These are phyloP conservation scores for Sanghuangporus weigelae DNA, from an alignment of 1,284 basidiomycete species.

Conservation along the genomic window DNA sequence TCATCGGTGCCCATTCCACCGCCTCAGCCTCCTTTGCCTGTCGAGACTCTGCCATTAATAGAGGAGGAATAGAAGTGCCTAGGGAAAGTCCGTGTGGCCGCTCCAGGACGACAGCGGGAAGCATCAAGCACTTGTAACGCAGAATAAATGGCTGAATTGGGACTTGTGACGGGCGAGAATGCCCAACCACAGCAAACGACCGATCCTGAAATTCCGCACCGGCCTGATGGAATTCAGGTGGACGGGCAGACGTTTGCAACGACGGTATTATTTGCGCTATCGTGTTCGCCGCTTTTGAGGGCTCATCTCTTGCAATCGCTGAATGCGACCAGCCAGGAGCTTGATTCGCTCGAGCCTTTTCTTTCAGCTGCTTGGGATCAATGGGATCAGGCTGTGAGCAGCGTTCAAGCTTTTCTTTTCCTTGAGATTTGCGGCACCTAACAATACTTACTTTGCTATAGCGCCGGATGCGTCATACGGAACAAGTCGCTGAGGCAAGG, in stretches of 20 bases:
- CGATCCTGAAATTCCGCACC: constrained; percentile 33
- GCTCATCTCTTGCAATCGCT: constrained; percentile 65
- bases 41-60: constrained; percentile 14
- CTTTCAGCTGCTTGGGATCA: constrained; percentile 78
- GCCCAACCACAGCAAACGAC: constrained; percentile 21
- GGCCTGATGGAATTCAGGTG: constrained; percentile 28
- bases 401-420: too few relatives aligned
- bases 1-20: constrained; percentile 16
- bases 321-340: constrained; percentile 68
- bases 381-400: constrained; percentile 66
- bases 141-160: constrained; percentile 70
- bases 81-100: constrained; percentile 65
- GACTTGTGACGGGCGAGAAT: constrained; percentile 64
- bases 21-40: constrained; percentile 22
- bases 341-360: constrained; percentile 69
- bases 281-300: constrained; percentile 65
- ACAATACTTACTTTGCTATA: too few relatives aligned
- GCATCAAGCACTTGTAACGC: constrained; percentile 69
- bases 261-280: constrained; percentile 63
- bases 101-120: constrained; percentile 71
- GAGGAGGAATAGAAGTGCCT: constrained; percentile 55
- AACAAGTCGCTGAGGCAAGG: too few relatives aligned
- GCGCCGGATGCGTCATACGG: too few relatives aligned
- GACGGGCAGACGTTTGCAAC: constrained; percentile 73
- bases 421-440: too few relatives aligned